phyloP scores from a whole-genome alignment of 345 rosid species.

The Hirschfeldia incana region DNA sequence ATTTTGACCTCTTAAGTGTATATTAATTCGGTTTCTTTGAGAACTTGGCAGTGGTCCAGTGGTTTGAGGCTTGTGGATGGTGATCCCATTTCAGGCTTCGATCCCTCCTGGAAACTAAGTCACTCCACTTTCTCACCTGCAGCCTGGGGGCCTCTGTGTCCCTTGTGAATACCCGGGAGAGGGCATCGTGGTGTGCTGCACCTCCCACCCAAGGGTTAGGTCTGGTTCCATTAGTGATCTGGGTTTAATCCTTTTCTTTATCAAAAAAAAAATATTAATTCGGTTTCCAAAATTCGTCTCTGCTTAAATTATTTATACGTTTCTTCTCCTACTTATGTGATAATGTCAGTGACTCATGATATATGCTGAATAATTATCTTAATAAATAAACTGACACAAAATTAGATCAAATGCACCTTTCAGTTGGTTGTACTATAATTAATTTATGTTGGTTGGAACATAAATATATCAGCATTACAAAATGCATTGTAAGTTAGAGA shows the following conservation, averaged over 20 bases:
- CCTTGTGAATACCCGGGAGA: too few species aligned
- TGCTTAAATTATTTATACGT: conserved; percentile 3
- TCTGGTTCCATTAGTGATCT: too few species aligned
- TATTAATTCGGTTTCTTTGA: not conserved
- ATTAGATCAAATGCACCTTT: conserved; percentile 32
- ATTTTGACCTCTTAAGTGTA: conserved; percentile 18
- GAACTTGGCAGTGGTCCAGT: too few species aligned
- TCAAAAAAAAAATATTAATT: not conserved
- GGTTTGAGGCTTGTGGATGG: too few species aligned
- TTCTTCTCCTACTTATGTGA: conserved; percentile 20
- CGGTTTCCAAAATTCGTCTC: not conserved
- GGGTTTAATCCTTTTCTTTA: too few species aligned
- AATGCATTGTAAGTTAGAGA: not conserved
- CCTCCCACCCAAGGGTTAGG: too few species aligned
- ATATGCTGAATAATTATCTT: not conserved
- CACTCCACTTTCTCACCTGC: too few species aligned
- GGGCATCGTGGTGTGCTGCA: too few species aligned
- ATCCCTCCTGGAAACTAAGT: too few species aligned
- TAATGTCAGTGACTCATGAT: not conserved
- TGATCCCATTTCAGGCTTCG: too few species aligned
- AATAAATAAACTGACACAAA: not conserved
- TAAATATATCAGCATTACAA: conserved; percentile 9
- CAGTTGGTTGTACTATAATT: conserved; percentile 9
- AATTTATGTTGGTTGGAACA: conserved; percentile 23
- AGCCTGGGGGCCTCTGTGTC: too few species aligned